Percentiles rank a stretch among this genome's conserved stretches.
Conservation (phyloP, 2,329 filamentous ascomycete species). For the Fusarium paranaense region DNA sequence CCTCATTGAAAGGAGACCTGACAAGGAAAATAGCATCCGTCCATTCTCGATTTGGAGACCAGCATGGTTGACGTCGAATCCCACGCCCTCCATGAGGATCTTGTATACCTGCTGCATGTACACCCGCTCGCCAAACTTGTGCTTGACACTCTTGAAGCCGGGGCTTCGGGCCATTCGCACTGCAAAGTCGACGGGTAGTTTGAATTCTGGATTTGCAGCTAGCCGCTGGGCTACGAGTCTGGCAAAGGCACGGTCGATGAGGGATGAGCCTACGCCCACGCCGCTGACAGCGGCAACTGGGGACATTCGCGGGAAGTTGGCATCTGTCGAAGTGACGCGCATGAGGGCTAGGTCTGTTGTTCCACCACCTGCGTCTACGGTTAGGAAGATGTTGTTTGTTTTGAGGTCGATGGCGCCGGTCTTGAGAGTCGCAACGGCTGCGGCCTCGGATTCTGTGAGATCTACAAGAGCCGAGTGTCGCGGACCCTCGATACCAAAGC, state of each 20-base stretch:
- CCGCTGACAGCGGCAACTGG: constrained; percentile 55
- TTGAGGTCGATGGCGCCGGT: constrained; percentile 53
- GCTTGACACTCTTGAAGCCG: constrained; percentile 53
- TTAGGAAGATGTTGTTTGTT: constrained; percentile 55
- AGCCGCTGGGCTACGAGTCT: constrained; percentile 53
- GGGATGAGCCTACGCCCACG: constrained; percentile 58
- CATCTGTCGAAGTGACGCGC: constrained; percentile 50
- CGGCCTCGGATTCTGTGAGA: constrained; percentile 61
- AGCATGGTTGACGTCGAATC: constrained; percentile 53
- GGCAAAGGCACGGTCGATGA: constrained; percentile 59
- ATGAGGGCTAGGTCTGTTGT: constrained; percentile 60
- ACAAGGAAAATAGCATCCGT: constrained; percentile 55
- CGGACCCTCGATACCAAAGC: constrained; percentile 59
- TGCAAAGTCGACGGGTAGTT: constrained; percentile 52
- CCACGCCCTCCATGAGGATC: constrained; percentile 57
- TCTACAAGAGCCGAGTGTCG: constrained; percentile 56
- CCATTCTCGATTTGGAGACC: constrained; percentile 54
- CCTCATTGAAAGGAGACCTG: constrained; percentile 21
- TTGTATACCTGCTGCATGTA: constrained; percentile 55
- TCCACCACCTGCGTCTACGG: constrained; percentile 59
- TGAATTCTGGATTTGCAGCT: constrained; percentile 50
- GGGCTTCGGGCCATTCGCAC: constrained; percentile 52
- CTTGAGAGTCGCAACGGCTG: constrained; percentile 60
- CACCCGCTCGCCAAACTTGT: constrained; percentile 58
- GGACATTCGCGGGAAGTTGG: constrained; percentile 45